Base-by-base conservation (phyloP, 2,329 filamentous ascomycete species). In the Fusarium pseudoanthophilum region DNA sequence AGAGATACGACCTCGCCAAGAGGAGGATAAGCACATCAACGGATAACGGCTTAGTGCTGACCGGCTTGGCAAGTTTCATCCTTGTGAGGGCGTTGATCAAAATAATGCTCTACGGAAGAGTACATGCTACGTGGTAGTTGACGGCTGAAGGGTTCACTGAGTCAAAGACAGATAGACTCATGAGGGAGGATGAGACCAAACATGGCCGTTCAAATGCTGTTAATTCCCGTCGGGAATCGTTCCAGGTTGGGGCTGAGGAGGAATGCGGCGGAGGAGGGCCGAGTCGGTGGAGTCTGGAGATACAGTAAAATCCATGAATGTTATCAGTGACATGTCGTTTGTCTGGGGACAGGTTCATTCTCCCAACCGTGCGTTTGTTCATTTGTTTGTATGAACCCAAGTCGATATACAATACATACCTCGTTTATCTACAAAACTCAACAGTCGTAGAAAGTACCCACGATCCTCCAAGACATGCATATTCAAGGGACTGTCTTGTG, bases 51-150 rank as follows among this genome's bases (percentile, higher is more conserved):
- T 15, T 69, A 69, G 67, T 14, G 67, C 67, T 69, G 59, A 69
- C 52, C 21, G 64, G 59, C 67, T 69, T 69, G 67, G 67, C 66
- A 56, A 37, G 66, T 70, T 70, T 70, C 67, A 65, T 65, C 30
- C 30, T 32, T 49, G 59, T 43, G 39, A 52, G 4, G 32, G 11
- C 52, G 57, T 24, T 68, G 66, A 51, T 69, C 56, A 40, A 63
- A 55, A 62, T 51, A 36, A 32, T 39, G 26, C 26, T 26, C 26
- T 26, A 26, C 26, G 26, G 26, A 26, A 26, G 26, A 26, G 49
- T 26, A 37, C 51, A 28, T 28, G 24, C 34, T 55, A 28, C 34
- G 32, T 55, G 20, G 11, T 39, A 28, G 9, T 18, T 18, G 16
- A 11, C 40, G 8, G 14, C 20, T 55, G 21, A 45, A 20, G 24